Base-by-base conservation (phyloP, 495 filamentous ascomycete genomes). In the Sporormia fimetaria region DNA sequence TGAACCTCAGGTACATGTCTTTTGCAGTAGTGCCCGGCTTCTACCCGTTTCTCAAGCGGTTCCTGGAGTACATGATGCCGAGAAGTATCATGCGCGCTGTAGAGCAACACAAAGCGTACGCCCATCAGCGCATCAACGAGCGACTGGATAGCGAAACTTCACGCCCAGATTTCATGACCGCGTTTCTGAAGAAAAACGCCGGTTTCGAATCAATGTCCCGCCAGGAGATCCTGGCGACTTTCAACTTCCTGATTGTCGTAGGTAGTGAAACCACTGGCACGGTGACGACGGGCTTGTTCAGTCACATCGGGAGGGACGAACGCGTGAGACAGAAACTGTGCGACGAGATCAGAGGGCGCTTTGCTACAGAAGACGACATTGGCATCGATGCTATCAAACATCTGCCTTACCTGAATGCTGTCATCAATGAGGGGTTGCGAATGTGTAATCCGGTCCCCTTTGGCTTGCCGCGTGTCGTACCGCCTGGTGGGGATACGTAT, bases 401-500 rank as follows among this genome's bases (percentile, higher is more conserved):
- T 21, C 47, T 69, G 3, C 52, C 53, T 0, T 69, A 66, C 34
- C 45, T 68, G 5, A 53, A 56, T 4, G 67, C 63, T 1, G 66
- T 62, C 30, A 60, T 75, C 7, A 61, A 63, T 6, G 73, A 76
- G 51, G 64, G 65, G 0, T 57, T 73, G 14, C 66, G 73, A 4
- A 47, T 75, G 12, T 67, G 66, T 33, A 67, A 70, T 0, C 64
- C 70, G 1, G 63, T 67, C 9, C 64, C 66, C 11, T 65, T 63
- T 21, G 57, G 48, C 6, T 65, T 74, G 42, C 62, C 65, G 0
- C 60, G 70, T 0, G 57, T 63, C 22, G 67, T 66, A 0, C 62
- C 68, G 0, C 54, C 62, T 37, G 60, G 51, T 10, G 67, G 68
- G 2, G 57, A 54, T 4, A 42, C 50, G 4, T 57, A 68, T 17